Evolutionary conservation across 352 stramenopile species (phyloP), one percentile per base, ranked within the genome.

Genomic region (Pythium phragmitis): DNA sequence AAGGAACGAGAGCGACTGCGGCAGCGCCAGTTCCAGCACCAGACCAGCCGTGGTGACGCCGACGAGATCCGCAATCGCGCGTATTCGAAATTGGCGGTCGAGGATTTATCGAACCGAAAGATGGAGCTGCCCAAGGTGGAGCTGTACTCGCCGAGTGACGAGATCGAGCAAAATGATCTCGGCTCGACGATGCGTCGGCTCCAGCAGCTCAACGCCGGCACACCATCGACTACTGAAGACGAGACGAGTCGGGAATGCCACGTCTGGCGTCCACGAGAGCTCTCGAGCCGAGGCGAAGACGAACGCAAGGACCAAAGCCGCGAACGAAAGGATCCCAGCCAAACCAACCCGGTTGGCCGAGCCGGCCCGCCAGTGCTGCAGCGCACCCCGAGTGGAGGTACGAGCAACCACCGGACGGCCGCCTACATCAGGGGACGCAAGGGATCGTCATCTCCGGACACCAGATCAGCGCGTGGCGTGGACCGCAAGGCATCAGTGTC

Each of bases 41-140:
- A 39, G 34, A 39, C 34, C 34, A 39, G 34, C 7, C 34, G 7
- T 9, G 34, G 34, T 2, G 16, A 47, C 19, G n/a, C 2, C 7
- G 39, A 26, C 6, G 46, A 48, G 11, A 7, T 7, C 37, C 63
- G 57, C 17, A 34, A 59, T 19, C 63, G 63, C 17, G 49, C 57
- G 57, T 70, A 53, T 26, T 70, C 63, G 49, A 45, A 70, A n/a
- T 14, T 70, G 9, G 65, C 63, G 11, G 63, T 70, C 7, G 63
- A 70, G 2, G 51, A 51, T 6, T 34, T 63, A 4, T 30, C 53
- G 9, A 26, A 26, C 21, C 12, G 9, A 16, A n/a, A 41, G 8
- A 49, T 23, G 26, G 21, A 23, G 13, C 11, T 39, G 7, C 34
- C 34, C 34, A 39, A 39, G 34, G 34, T 39, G 7, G 34, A 39